Percentiles rank a stretch among this genome's conserved stretches.
Conservation (phyloP, 164 flowering plant genomes). For the Amborella trichopoda region DNA sequence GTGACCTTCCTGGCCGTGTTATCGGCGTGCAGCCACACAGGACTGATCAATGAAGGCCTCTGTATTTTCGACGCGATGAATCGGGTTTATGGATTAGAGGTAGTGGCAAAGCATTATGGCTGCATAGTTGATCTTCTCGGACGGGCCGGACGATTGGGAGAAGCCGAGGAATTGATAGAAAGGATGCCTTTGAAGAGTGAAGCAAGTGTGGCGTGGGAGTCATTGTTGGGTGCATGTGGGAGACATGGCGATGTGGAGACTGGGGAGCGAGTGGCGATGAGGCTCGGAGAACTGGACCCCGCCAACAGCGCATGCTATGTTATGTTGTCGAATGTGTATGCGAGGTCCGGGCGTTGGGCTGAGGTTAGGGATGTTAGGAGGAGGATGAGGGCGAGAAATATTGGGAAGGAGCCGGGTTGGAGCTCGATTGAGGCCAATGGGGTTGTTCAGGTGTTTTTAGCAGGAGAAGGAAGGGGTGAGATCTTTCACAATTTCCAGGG, state of each 20-base stretch:
- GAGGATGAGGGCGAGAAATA: slow-evolving; percentile 47
- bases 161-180: slow-evolving; percentile 14
- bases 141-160: slow-evolving; percentile 12
- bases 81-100: slow-evolving; percentile 5
- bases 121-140: slow-evolving; percentile 17
- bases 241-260: slow-evolving; percentile 41
- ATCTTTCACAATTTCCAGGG: too few relatives aligned
- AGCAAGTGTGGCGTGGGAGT: slow-evolving; percentile 66
- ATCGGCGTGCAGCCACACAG: slow-evolving; percentile 18
- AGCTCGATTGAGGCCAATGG: slow-evolving; percentile 77
- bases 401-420: slow-evolving; percentile 57
- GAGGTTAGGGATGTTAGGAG: slow-evolving; percentile 51
- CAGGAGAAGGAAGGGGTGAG: slow-evolving; percentile 51
- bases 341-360: slow-evolving; percentile 56
- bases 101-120: slow-evolving; percentile 14
- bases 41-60: slow-evolving; percentile 13
- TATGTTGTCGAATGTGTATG: slow-evolving; percentile 63
- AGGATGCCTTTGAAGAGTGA: slow-evolving; percentile 49
- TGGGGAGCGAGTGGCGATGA: slow-evolving; percentile 61
- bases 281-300: slow-evolving; percentile 61
- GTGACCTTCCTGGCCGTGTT: slow-evolving; percentile 17
- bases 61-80: slow-evolving; percentile 11
- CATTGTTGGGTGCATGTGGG: slow-evolving; percentile 59
- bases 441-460: slow-evolving; percentile 56
- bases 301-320: slow-evolving; percentile 67